phyloP scores from a whole-genome alignment of 345 rosid genomes.

The Aegle marmelos region DNA sequence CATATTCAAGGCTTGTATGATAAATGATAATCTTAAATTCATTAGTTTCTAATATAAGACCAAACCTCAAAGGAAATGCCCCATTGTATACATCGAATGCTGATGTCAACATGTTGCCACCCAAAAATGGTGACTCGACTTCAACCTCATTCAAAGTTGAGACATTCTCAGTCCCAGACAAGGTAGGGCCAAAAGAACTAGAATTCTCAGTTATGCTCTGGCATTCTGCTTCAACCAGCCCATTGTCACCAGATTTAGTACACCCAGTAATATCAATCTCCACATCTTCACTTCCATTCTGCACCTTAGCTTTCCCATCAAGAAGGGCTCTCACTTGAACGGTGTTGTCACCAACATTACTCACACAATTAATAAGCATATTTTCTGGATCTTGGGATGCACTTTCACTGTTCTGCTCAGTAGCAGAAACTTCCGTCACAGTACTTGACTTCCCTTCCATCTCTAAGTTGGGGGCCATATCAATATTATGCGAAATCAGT shows the following conservation, averaged over 20 bases:
- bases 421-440: constrained; percentile 19
- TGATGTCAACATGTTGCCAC: constrained; percentile 23
- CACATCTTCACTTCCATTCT: constrained; percentile 22
- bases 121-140: constrained; percentile 52
- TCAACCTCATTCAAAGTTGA: constrained; percentile 50
- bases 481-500: not conserved
- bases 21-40: not conserved
- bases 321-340: constrained; percentile 21
- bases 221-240: constrained; percentile 23
- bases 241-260: constrained; percentile 10
- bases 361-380: constrained; percentile 29
- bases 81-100: constrained; percentile 26
- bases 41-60: not conserved
- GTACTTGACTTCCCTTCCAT: constrained; percentile 24
- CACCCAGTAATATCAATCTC: constrained; percentile 54
- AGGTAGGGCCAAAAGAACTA: constrained; percentile 72
- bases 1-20: not conserved
- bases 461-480: constrained; percentile 45
- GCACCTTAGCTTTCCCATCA: constrained; percentile 17
- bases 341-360: constrained; percentile 39
- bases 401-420: constrained; percentile 25
- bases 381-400: constrained; percentile 28
- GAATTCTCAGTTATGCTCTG: constrained; percentile 61
- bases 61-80: constrained; percentile 41
- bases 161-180: constrained; percentile 41